Conservation (phyloP, 163 green algal genomes). For the Botryococcus braunii region DNA sequence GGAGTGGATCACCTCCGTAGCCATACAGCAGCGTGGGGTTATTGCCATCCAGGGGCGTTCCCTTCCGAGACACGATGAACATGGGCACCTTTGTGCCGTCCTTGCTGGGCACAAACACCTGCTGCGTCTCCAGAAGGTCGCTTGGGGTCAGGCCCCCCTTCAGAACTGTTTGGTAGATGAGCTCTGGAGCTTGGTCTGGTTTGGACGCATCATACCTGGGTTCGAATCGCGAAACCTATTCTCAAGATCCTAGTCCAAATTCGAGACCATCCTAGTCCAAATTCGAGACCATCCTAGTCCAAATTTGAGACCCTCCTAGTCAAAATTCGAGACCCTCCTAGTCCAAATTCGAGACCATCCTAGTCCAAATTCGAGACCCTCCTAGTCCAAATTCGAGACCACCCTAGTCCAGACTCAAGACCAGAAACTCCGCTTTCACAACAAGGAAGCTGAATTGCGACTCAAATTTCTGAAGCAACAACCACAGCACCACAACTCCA, state of each 20-base stretch:
- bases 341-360: not conserved
- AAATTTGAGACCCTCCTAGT: not conserved
- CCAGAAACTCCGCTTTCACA: too few relatives aligned
- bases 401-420: too few relatives aligned
- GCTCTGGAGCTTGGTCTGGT: constrained; percentile 16
- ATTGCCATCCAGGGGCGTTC: constrained; percentile 44
- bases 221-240: too few relatives aligned
- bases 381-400: too few relatives aligned
- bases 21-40: constrained; percentile 87
- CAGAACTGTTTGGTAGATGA: constrained; percentile 70
- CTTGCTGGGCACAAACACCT: constrained; percentile 71
- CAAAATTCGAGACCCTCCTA: too few relatives aligned
- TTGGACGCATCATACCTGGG: constrained; percentile 31
- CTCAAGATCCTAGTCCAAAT: not conserved
- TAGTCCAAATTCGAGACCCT: too few relatives aligned
- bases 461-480: too few relatives aligned
- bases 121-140: constrained; percentile 65
- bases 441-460: too few relatives aligned
- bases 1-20: constrained; percentile 80
- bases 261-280: not conserved
- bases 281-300: not conserved
- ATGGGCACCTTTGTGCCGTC: constrained; percentile 83
- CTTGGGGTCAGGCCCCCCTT: constrained; percentile 28
- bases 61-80: constrained; percentile 75
- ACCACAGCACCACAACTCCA: too few relatives aligned